Conservation (phyloP, 805 yeast species). For the Sungouiozyma intestinalis region DNA sequence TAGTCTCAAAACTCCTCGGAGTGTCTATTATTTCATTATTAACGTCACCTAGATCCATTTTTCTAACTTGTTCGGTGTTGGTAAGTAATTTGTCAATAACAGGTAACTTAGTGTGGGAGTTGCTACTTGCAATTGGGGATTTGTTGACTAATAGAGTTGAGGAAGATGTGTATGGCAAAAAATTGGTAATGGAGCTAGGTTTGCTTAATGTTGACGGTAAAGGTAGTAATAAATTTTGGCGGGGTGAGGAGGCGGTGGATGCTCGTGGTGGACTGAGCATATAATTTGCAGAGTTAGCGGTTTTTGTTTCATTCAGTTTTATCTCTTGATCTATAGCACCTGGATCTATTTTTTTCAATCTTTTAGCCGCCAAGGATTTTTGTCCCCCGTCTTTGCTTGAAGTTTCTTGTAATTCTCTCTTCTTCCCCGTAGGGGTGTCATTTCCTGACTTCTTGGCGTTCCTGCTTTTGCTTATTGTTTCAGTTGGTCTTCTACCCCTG, state of each 20-base stretch:
- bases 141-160: not conserved
- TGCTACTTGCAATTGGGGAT: not conserved
- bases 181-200: not conserved
- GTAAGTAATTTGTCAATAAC: not conserved
- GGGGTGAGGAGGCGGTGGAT: not conserved
- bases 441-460: not conserved
- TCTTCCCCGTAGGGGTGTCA: not conserved
- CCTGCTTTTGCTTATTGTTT: not conserved
- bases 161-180: not conserved
- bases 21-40: slow-evolving; percentile 10
- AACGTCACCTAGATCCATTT: not conserved
- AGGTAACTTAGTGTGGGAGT: not conserved
- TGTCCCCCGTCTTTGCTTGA: not conserved
- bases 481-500: not conserved
- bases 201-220: not conserved
- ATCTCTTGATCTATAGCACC: not conserved
- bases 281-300: not conserved
- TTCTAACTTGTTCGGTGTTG: not conserved
- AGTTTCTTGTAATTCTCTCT: not conserved
- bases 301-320: not conserved
- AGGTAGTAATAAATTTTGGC: slow-evolving; percentile 2
- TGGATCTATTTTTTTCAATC: not conserved
- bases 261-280: not conserved
- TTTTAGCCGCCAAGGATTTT: not conserved
- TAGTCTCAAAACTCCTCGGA: slow-evolving; percentile 20